phyloP scores from a whole-genome alignment of 2,329 filamentous ascomycete genomes.

The Pseudogymnoascus sp. region DNA sequence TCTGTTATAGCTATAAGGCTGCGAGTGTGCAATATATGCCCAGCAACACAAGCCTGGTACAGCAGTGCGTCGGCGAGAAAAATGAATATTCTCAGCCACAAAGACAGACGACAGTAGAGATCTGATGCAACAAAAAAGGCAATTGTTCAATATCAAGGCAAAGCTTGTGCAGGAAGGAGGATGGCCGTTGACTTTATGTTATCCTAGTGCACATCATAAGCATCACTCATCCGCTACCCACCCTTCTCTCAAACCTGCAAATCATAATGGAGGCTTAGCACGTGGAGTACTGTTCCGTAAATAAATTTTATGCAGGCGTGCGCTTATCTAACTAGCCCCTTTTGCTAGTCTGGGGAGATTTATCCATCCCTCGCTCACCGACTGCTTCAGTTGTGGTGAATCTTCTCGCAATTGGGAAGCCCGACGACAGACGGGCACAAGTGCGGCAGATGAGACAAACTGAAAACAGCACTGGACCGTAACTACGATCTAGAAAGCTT shows the following conservation, averaged over 20 bases:
- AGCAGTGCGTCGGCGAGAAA: neutral
- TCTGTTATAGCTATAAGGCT: neutral
- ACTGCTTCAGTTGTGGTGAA: slow-evolving; percentile 1
- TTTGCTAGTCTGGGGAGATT: neutral
- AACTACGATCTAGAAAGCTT: neutral
- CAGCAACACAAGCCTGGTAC: slow-evolving; percentile 6
- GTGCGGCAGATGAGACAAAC: slow-evolving; percentile 1
- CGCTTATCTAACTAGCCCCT: slow-evolving; percentile 3
- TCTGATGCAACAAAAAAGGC: neutral
- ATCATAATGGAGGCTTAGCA: slow-evolving; percentile 5
- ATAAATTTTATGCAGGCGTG: slow-evolving; percentile 4
- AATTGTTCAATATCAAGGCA: neutral
- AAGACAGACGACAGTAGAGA: neutral
- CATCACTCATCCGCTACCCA: neutral
- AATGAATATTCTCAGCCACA: slow-evolving; percentile 1
- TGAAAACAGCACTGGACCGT: slow-evolving; percentile 4
- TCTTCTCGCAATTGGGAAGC: slow-evolving; percentile 7
- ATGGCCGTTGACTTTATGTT: slow-evolving; percentile 7
- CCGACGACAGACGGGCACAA: neutral
- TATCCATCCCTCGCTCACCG: slow-evolving; percentile 1
- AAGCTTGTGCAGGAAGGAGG: neutral
- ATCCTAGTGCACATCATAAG: slow-evolving; percentile 2
- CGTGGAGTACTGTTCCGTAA: slow-evolving; percentile 2
- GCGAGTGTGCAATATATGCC: neutral
- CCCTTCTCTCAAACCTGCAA: neutral